Evolutionary conservation across 2,329 filamentous ascomycete species (phyloP).

Genomic region (Aureobasidium sp.): DNA sequence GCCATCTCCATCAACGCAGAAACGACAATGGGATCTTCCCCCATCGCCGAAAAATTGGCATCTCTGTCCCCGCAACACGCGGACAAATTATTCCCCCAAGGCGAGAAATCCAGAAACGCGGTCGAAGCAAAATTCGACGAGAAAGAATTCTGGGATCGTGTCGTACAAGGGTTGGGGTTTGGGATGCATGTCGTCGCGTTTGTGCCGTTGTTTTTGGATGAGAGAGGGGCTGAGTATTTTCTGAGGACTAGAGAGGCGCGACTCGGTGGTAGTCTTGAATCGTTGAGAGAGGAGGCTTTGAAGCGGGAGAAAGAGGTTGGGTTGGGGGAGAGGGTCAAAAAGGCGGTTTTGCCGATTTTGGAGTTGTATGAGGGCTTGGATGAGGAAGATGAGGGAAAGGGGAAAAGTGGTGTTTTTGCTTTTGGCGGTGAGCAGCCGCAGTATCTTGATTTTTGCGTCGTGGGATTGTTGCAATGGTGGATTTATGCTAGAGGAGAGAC

Average conservation of each 20-base stretch:
- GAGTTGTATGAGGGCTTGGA: neutral
- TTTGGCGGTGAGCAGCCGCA: neutral
- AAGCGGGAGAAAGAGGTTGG: neutral
- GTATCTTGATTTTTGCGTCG: slow-evolving; percentile 6
- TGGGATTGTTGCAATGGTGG: slow-evolving; percentile 4
- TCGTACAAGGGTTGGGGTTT: neutral
- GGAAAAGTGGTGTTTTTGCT: neutral
- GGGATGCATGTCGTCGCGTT: neutral
- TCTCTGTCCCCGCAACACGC: neutral
- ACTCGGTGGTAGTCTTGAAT: neutral
- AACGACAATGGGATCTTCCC: slow-evolving; percentile 4
- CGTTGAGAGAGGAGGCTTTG: neutral
- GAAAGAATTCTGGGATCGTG: neutral
- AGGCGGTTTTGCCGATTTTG: neutral
- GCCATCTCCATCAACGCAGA: neutral
- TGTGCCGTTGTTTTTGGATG: neutral
- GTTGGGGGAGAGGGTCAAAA: neutral
- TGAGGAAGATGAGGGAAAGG: neutral
- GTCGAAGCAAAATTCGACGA: neutral
- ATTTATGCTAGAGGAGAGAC: slow-evolving; percentile 8
- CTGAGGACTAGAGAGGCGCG: neutral
- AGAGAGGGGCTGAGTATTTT: slow-evolving; percentile 4
- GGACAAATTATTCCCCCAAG: neutral
- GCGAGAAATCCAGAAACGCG: neutral
- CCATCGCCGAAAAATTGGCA: neutral